Base-by-base conservation (phyloP, 768 basidiomycete species). In the Suillus alpinus region DNA sequence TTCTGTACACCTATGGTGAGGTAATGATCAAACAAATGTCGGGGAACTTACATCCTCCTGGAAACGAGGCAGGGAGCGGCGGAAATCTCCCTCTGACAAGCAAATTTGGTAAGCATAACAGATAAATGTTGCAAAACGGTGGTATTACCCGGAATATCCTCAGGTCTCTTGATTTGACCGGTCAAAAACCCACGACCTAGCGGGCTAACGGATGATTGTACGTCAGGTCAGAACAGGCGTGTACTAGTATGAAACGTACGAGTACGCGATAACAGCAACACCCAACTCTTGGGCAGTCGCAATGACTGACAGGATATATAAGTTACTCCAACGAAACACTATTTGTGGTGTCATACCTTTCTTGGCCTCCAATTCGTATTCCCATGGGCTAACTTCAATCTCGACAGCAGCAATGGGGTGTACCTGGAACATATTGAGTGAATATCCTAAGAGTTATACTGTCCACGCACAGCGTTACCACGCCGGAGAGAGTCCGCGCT, bases 341-440 rank as follows among this genome's bases (percentile, higher is more conserved):
- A 26, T 12, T 3, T 14, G 16, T 18, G 23, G 10, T 29, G 18
- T 3, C 49, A 34, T 56, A 77, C 79, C 79, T 18, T 79, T 75
- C 64, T 77, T 78, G 16, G 83, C 79, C 57, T 84, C 77, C 26
- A 77, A 74, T 61, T 84, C 83, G 56, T 84, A 85, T 2, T 81
- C 77, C 79, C 84, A 87, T 2, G 83, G 80, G 65, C 84, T 87
- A 44, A 87, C 73, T 69, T 91, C 89, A 56, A 89, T 86, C 69
- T 91, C 87, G 8, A 86, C 83, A 16, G 81, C 76, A 13, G 82
- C 77, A 60, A 88, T 79, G 1, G 83, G 84, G 49, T 81, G 76
- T 10, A 87, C 75, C 81, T 86, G 51, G 3, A 8, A 31, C 53
- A 16, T 39, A 49, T 23, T 34, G 13, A 55, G 14, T 6, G 26